These are phyloP conservation scores for Viridothelium virens DNA, from an alignment of 495 filamentous ascomycete genomes.

Conservation along the genomic window DNA sequence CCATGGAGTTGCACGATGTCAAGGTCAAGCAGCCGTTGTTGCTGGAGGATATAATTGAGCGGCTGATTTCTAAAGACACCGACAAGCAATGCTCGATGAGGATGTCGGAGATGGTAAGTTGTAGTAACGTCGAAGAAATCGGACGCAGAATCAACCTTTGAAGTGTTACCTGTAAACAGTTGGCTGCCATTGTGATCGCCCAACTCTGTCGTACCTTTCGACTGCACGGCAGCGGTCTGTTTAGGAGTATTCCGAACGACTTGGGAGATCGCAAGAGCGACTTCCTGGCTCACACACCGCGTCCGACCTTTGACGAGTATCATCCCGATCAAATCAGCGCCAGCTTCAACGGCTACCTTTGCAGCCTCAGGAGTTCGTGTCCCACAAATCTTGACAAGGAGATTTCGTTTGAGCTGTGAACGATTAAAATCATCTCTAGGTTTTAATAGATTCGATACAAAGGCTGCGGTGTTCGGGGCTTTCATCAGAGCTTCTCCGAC, in stretches of 20 bases:
- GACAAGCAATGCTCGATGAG: conserved; percentile 67
- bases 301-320: conserved; percentile 77
- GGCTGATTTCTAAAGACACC: conserved; percentile 93
- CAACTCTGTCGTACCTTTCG: not conserved
- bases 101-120: conserved; percentile 42
- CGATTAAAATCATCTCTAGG: conserved; percentile 5
- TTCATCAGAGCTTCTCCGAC: conserved; percentile 96
- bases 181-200: not conserved
- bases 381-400: conserved; percentile 93
- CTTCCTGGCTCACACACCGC: conserved; percentile 66
- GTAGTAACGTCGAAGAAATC: conserved; percentile 57
- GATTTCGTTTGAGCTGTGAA: conserved; percentile 23
- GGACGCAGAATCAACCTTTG: conserved; percentile 28
- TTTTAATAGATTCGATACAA: conserved; percentile 68
- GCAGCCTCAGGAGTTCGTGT: conserved; percentile 79
- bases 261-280: conserved; percentile 70
- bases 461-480: conserved; percentile 66
- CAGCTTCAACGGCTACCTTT: conserved; percentile 69
- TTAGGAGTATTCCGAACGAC: conserved; percentile 55
- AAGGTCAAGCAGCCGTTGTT: conserved; percentile 68
- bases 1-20: conserved; percentile 93
- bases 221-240: conserved; percentile 3
- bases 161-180: not conserved
- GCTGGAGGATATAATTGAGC: conserved; percentile 65
- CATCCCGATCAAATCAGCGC: conserved; percentile 87